A percentile compares a stretch with the other conserved stretches of the same genome.
These are phyloP conservation scores for Alternaria sp. DNA, from an alignment of 2,329 filamentous ascomycete genomes.

Conservation along the genomic window DNA sequence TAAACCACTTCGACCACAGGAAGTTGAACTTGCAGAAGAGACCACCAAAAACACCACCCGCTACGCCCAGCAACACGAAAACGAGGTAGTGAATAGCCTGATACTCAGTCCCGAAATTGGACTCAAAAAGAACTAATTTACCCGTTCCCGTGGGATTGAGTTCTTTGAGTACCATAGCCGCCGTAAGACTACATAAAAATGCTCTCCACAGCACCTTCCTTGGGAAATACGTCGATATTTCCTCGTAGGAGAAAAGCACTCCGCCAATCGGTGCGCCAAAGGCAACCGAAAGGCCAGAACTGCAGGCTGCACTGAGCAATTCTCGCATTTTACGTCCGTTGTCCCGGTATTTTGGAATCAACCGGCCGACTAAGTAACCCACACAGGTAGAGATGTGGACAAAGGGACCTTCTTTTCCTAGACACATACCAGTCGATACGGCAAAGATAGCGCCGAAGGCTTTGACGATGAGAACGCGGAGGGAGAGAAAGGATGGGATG, in stretches of 20 bases:
- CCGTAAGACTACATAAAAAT: slow-evolving; percentile 65
- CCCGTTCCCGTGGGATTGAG: slow-evolving; percentile 69
- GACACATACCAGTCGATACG: slow-evolving; percentile 66
- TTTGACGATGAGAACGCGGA: slow-evolving; percentile 65
- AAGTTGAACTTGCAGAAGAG: slow-evolving; percentile 67
- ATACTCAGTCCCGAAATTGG: slow-evolving; percentile 66
- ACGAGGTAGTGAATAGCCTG: slow-evolving; percentile 63
- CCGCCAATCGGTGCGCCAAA: slow-evolving; percentile 70
- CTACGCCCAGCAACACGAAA: slow-evolving; percentile 64
- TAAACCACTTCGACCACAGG: slow-evolving; percentile 64
- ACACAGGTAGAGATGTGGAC: slow-evolving; percentile 68
- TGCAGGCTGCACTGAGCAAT: slow-evolving; percentile 65
- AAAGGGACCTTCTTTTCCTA: slow-evolving; percentile 70
- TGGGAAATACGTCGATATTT: slow-evolving; percentile 68
- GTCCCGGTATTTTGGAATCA: slow-evolving; percentile 65
- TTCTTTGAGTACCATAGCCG: slow-evolving; percentile 63
- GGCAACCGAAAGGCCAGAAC: slow-evolving; percentile 66
- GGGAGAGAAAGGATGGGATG: slow-evolving; percentile 64
- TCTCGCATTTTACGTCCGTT: slow-evolving; percentile 67
- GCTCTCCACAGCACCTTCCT: slow-evolving; percentile 67
- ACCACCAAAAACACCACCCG: slow-evolving; percentile 67
- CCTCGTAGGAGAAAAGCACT: slow-evolving; percentile 67
- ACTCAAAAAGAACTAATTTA: slow-evolving; percentile 68
- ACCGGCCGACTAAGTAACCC: slow-evolving; percentile 60
- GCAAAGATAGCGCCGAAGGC: slow-evolving; percentile 66